Evolutionary conservation across 306 rosid genomes (phyloP), one percentile per base, ranked within the genome.

Genomic region (Lagenaria siceraria): DNA sequence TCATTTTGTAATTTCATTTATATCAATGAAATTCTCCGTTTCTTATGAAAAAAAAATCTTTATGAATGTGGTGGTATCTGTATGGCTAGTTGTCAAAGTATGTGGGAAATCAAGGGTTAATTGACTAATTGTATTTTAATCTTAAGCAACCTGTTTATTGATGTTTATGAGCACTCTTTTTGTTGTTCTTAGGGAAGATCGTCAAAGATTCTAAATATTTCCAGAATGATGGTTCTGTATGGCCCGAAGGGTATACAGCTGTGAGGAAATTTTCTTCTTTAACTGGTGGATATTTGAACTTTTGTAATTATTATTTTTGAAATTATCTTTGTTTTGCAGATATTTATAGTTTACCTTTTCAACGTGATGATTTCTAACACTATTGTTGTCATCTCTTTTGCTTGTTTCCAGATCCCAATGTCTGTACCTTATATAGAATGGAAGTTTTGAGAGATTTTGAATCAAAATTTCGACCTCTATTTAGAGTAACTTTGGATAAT

Each of bases 191-290:
- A 95, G 98, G 98, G 81, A 95, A 86, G 82, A 82, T 90, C 77
- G 97, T 87, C 71, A 80, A 88, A 76, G 91, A 89, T 74, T 89
- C 95, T n/a, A 74, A 88, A 66, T 85, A 82, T 84, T 93, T 92
- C 76, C 82, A 78, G 58, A 91, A 90, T 75, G 90, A 88, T 75
- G 84, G 75, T 65, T 81, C 75, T 62, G 82, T 92, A 83, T 95
- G 98, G 93, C 97, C 98, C 11, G 96, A 95, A 86, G 98, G 98
- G 53, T 95, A 95, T 81, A 92, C 88, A 54, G 98, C 97, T 80
- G 68, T 90, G 80, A 85, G 97, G 85, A 89, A 90, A 80, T 95
- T 95, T 82, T 81, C 88, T 78, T 95, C 98, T 81, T 79, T 95
- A 78, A 79, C 89, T 56, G 97, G 98, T 95, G 83, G 81, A 77